A percentile compares a stretch with the other conserved stretches of the same genome.
These are phyloP conservation scores for Salisapilia sapeloensis DNA, from an alignment of 352 stramenopile genomes.

Conservation along the genomic window DNA sequence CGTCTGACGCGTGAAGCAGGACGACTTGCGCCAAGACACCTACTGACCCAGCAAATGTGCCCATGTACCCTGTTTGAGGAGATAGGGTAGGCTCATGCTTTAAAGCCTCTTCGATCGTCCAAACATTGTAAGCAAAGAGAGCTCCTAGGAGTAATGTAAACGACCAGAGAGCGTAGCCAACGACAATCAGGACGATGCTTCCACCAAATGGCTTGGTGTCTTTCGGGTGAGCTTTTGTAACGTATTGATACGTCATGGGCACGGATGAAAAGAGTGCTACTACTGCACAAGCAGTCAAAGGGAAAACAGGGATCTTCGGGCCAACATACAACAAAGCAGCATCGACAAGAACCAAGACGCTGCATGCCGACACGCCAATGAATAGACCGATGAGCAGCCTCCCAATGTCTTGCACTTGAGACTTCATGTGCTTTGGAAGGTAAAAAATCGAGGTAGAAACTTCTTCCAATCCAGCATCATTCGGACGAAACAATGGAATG, in stretches of 20 bases:
- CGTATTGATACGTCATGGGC: constrained; percentile 26
- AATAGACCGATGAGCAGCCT: constrained; percentile 19
- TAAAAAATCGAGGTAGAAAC: too few species aligned
- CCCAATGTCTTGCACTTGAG: too few species aligned
- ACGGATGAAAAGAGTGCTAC: constrained; percentile 33
- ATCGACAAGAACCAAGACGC: constrained; percentile 30
- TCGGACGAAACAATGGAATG: constrained; percentile 12
- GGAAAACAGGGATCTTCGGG: constrained; percentile 22
- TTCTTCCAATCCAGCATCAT: too few species aligned
- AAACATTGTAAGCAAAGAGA: constrained; percentile 27
- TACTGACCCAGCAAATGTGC: constrained; percentile 25
- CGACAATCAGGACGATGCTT: constrained; percentile 28
- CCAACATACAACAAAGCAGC: constrained; percentile 21
- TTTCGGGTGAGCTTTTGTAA: constrained; percentile 7
- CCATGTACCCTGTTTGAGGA: constrained; percentile 15
- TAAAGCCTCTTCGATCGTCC: constrained; percentile 7
- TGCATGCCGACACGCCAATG: constrained; percentile 18
- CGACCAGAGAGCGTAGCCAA: constrained; percentile 33
- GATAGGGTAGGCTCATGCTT: neutral
- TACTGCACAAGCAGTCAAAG: constrained; percentile 21
- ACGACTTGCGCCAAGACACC: constrained; percentile 25
- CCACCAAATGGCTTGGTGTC: constrained; percentile 16
- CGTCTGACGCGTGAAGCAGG: constrained; percentile 14
- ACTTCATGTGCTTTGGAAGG: neutral
- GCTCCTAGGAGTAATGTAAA: constrained; percentile 29